Evolutionary conservation across 768 basidiomycete genomes (phyloP), one percentile per base, ranked within the genome.

Genomic region (Tricholoma sp.): DNA sequence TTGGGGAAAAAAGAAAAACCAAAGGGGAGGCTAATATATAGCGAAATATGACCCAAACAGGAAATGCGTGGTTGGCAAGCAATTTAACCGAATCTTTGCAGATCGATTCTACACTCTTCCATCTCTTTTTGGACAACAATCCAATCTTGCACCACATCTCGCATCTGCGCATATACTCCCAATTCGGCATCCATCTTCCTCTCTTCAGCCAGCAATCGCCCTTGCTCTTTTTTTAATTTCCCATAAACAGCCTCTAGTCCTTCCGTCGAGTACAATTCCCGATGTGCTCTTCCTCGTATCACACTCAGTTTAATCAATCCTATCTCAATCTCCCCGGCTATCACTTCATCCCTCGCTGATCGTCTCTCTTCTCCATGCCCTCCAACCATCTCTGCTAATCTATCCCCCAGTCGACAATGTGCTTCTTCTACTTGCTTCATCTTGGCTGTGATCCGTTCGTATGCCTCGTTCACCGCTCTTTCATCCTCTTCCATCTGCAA

Each of bases 61-160:
- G 24, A 24, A 24, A 24, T 24, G 4, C n/a, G 24, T 4, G 24
- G 24, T 24, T 24, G n/a, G n/a, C n/a, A n/a, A n/a, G n/a, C 78
- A 8, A 76, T 78, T 78, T 79, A 82, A 3, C 80, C 80, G 17
- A 82, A 67, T 39, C 80, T 70, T 53, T 76, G 68, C 54, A 83
- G 66, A 59, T 83, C 80, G 52, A 65, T 69, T 57, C 69, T 63
- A 58, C 81, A 80, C 62, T 81, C 80, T 34, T 82, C 80, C 15
- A 70, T 76, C 59, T 79, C 80, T 57, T 68, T 70, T 63, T 76
- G 72, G 10, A 81, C 74, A 41, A 71, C 67, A 6, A 76, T 69
- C 74, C 76, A 80, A 56, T 82, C 81, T 45, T 74, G 69, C 9
- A 80, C 71, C 15, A 81, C 65, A n/a, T n/a, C n/a, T n/a, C n/a